Evolutionary conservation across 306 rosid genomes (phyloP).

Genomic region (Gastrolobium bilobum): DNA sequence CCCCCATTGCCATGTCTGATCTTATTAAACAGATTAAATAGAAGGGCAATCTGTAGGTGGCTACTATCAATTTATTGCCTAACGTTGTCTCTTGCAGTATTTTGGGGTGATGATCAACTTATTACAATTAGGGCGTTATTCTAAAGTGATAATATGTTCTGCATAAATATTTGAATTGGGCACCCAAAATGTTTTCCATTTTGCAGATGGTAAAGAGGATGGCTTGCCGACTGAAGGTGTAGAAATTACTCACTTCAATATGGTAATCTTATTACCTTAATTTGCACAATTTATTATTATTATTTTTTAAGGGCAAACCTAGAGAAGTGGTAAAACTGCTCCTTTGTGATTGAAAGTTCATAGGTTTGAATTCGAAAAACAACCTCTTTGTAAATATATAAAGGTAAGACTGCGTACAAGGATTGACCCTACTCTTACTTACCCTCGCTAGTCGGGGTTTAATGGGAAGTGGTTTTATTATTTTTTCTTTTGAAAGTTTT

Average conservation of each 20-base stretch:
- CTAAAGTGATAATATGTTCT: constrained; percentile 20
- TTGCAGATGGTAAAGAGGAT: constrained; percentile 79
- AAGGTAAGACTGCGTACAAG: no score
- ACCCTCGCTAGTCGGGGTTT: no score
- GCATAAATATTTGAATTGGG: constrained; percentile 38
- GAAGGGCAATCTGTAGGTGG: constrained; percentile 34
- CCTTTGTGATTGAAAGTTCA: no score
- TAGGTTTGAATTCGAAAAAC: no score
- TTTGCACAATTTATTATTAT: constrained; percentile 33
- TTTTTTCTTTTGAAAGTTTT: constrained; percentile 16
- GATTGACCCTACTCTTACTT: no score
- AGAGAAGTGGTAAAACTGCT: no score
- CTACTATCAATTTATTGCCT: constrained; percentile 18
- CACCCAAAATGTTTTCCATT: constrained; percentile 41
- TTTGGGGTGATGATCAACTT: constrained; percentile 43
- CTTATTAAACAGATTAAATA: constrained; percentile 25
- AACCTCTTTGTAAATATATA: no score
- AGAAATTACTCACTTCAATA: constrained; percentile 82
- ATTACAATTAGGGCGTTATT: constrained; percentile 29
- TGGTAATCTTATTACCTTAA: constrained; percentile 60
- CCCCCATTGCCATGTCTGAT: constrained; percentile 16
- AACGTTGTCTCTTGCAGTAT: constrained; percentile 20
- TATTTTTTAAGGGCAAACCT: background rate
- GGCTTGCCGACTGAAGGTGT: constrained; percentile 89
- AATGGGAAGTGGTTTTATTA: no score